phyloP scores from a whole-genome alignment of 768 basidiomycete species.

The Macrocybe gigantea region DNA sequence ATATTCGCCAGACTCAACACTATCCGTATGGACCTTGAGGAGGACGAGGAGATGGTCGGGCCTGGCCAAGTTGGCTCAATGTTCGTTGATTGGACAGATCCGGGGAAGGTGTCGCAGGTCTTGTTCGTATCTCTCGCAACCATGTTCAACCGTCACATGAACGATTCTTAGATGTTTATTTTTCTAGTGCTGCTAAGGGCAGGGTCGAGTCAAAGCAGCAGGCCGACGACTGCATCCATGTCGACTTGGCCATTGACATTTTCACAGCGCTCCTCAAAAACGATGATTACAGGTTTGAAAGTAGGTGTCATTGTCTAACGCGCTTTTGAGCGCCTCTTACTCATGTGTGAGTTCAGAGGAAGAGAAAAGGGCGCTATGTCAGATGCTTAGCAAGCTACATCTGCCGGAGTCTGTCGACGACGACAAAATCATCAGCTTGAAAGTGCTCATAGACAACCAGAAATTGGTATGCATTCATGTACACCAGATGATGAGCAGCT shows the following conservation, averaged over 20 bases:
- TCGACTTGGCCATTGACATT: conserved; percentile 46
- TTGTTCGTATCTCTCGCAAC: conserved; percentile 4
- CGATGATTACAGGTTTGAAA: conserved; percentile 36
- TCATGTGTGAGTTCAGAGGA: conserved; percentile 42
- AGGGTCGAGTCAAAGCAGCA: conserved; percentile 20
- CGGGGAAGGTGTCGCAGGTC: conserved; percentile 44
- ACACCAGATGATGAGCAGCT: too few species aligned
- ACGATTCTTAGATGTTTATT: background rate
- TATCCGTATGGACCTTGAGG: conserved; percentile 46
- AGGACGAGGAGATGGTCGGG: conserved; percentile 52
- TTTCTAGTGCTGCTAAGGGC: conserved; percentile 11
- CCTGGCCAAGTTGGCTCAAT: conserved; percentile 53
- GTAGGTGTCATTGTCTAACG: conserved; percentile 30
- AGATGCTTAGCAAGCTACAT: conserved; percentile 58
- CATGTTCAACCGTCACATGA: background rate
- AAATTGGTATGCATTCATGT: too few species aligned
- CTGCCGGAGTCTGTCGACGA: conserved; percentile 70
- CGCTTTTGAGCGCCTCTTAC: background rate
- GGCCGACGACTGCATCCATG: conserved; percentile 30
- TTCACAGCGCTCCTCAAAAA: conserved; percentile 36
- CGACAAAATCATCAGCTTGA: conserved; percentile 56
- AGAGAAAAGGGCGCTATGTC: conserved; percentile 58
- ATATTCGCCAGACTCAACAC: conserved; percentile 44
- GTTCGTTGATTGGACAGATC: conserved; percentile 76
- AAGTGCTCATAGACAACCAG: conserved; percentile 47